phyloP scores from a whole-genome alignment of 768 basidiomycete species.

The Trichaptum fuscoviolaceum region DNA sequence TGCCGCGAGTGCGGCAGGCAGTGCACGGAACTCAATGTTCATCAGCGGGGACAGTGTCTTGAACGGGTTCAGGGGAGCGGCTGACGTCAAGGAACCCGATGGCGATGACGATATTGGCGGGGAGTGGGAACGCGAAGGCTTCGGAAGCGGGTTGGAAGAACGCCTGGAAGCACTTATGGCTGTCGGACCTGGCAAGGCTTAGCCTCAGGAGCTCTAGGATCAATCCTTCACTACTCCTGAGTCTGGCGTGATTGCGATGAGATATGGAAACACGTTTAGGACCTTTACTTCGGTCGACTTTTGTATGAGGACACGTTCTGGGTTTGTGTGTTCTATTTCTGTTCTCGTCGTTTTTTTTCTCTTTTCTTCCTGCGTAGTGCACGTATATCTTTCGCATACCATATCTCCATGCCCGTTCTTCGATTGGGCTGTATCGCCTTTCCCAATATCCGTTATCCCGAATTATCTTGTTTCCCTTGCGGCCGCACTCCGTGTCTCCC shows the following conservation, averaged over 20 bases:
- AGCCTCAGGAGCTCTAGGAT: background rate
- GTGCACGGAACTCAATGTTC: background rate
- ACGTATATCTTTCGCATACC: background rate
- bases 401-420: background rate
- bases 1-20: conserved; percentile 32
- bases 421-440: background rate
- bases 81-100: conserved; percentile 28
- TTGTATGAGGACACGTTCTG: background rate
- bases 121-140: conserved; percentile 83
- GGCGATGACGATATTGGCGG: conserved; percentile 65
- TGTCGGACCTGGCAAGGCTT: conserved; percentile 6
- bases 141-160: conserved; percentile 81
- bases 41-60: conserved; percentile 14
- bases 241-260: too few relatives aligned
- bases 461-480: background rate
- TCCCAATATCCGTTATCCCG: background rate
- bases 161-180: conserved; percentile 58
- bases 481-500: background rate
- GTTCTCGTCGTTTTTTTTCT: background rate
- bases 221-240: background rate
- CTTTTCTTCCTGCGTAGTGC: background rate
- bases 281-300: background rate
- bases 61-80: conserved; percentile 20
- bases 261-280: background rate
- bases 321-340: background rate